Base-by-base conservation (phyloP, 768 basidiomycete species). In the Russula dissimulans region DNA sequence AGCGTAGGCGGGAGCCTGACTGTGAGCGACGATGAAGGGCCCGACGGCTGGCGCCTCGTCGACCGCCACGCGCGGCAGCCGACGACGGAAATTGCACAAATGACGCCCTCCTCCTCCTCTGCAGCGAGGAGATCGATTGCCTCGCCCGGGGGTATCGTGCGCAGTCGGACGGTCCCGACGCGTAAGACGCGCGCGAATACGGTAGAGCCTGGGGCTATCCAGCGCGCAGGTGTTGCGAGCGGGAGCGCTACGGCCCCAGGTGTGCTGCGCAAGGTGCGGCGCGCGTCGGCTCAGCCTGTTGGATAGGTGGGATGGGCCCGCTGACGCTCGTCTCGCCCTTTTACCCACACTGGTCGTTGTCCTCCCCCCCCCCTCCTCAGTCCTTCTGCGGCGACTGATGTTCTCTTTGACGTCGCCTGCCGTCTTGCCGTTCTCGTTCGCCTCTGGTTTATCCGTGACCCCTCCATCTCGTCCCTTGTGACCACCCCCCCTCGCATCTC, bases 111-210 rank as follows among this genome's bases (percentile, higher is more conserved):
- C 41, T 68, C 73, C 14, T 15, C 31, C 3, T 69, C 71, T 9
- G 69, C 74, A 32, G 43, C 7, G 31, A 45, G 9, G 41, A 41
- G 39, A 14, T 11, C 39, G 39, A 1, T 41, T 1, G 43, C 14
- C 11, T 7, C 44, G 3, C 71, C 22, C 22, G 22, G 73, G 14
- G 76, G 75, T 26, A 75, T 86, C 29, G 76, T 74, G 51, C 77
- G 87, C 29, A 87, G 87, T 67, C 78, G 82, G 57, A 90, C 87
- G 41, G 57, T 90, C 48, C 87, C 87, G 1, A 67, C 79, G 42
- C 69, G 73, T 14, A 62, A 57, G 38, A 39, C 45, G 4, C 61
- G 56, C 4, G 5, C 44, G 6, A 42, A 3, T 4, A 17, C 49
- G 1, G 17, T 36, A 11, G 43, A 15, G 8, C 8, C 31, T 22